These are phyloP conservation scores for Pichiaceae sp. DNA, from an alignment of 1,139 yeast genomes.

Conservation along the genomic window DNA sequence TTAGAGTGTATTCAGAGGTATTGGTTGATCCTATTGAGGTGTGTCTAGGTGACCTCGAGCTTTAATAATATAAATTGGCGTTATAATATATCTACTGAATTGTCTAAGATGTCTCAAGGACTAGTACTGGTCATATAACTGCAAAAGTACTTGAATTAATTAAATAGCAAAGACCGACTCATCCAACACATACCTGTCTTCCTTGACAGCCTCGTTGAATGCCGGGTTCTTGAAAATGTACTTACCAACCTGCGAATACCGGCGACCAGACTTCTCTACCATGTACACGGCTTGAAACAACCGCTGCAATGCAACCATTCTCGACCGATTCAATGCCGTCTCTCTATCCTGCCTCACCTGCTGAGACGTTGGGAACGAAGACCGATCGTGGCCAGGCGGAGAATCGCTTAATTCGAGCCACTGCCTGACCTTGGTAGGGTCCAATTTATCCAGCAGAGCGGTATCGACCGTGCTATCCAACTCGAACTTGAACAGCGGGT, in stretches of 20 bases:
- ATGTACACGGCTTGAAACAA: conserved; percentile 27
- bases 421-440: conserved; percentile 12
- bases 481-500: conserved; percentile 19
- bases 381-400: conserved; percentile 58
- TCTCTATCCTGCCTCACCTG: conserved; percentile 30
- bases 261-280: conserved; percentile 24
- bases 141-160: not conserved
- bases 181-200: conserved; percentile 19
- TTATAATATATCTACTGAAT: no score
- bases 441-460: conserved; percentile 9
- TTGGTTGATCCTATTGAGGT: no score
- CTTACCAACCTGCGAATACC: conserved; percentile 23
- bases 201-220: conserved; percentile 21
- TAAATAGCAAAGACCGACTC: conserved; percentile 24
- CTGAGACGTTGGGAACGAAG: conserved; percentile 58
- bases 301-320: conserved; percentile 29
- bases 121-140: not conserved
- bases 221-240: conserved; percentile 25
- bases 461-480: conserved; percentile 11
- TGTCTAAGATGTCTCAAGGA: no score
- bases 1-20: no score
- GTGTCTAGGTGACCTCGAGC: no score
- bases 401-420: conserved; percentile 33
- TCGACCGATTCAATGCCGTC: conserved; percentile 24
- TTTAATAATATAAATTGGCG: no score